Base-by-base conservation (phyloP, 768 basidiomycete genomes). In the Pulveroboletus sp. region DNA sequence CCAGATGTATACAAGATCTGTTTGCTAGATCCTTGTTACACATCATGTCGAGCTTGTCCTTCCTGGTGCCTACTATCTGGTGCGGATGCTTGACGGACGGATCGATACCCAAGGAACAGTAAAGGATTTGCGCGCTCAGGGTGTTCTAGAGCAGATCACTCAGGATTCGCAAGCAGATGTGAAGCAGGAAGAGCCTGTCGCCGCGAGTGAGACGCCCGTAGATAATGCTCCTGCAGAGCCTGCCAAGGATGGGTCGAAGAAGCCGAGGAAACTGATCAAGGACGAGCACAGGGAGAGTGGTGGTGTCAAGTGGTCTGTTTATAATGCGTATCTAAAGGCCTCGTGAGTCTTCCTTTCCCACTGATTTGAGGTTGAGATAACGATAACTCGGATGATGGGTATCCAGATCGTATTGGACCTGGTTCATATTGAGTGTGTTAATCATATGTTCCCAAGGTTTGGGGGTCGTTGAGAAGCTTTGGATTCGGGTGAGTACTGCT, bases 1-100 rank as follows among this genome's bases (percentile, higher is more conserved):
- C 1, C 10, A 9, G 3, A 9, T 5, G 4, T 35, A 9, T 42
- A 8, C 8, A 36, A 52, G 31, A 56, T 43, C 18, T 27, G 4
- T 27, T 1, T 10, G 9, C 3, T 51, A 83, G 83, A 70, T 85
- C 36, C 73, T 86, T 5, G 89, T 93, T 32, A 89, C 89, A 0
- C 90, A 93, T 54, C 89, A 92, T 59, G 83, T 92, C 26, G 86
- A 91, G 43, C 77, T 93, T 1, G 83, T 92, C 15, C 77, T 90
- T 7, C 84, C 89, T 0, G 83, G 81, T 0, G 79, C 86, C 0
- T 61, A 83, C 57, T 89, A 89, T 58, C 69, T 92, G 3, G 76
- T 91, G 7, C 80, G 87, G 26, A 84, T 92, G 78, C 73, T 89
- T 2, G 89, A 91, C 60, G 90, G 89, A 3, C 80, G 88, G 13